A percentile compares a stretch with the other conserved stretches of the same genome.
Conservation (phyloP, 78 protist genomes). For the Dictyostelium purpureum region DNA sequence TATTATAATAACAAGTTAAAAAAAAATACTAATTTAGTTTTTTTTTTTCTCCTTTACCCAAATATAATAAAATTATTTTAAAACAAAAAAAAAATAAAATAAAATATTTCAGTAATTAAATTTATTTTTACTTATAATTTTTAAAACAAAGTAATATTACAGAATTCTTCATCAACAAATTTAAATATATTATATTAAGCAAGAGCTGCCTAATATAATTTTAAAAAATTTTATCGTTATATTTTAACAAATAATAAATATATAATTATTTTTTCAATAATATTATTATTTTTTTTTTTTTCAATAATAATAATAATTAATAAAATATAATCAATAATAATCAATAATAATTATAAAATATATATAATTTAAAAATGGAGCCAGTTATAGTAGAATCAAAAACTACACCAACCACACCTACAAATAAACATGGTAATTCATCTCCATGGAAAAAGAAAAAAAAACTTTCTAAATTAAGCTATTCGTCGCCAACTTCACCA, state of each 20-base stretch:
- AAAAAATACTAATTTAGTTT: not conserved
- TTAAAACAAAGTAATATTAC: too few relatives aligned
- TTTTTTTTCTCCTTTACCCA: not conserved
- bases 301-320: not conserved
- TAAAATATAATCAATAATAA: not conserved
- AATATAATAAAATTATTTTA: not conserved
- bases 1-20: too few relatives aligned
- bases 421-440: not conserved
- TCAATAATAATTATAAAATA: not conserved
- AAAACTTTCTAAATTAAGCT: not conserved
- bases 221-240: too few relatives aligned
- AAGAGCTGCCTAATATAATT: conserved; percentile 2
- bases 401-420: conserved; percentile 15
- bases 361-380: not conserved
- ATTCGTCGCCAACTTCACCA: conserved; percentile 4
- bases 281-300: not conserved
- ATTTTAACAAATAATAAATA: too few relatives aligned
- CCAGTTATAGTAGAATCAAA: not conserved
- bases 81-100: not conserved
- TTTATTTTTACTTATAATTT: too few relatives aligned
- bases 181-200: not conserved
- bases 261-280: too few relatives aligned
- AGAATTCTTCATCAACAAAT: not conserved
- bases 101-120: not conserved
- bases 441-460: conserved; percentile 11